These are phyloP conservation scores for Inonotus hispidus DNA, from an alignment of 1,284 basidiomycete species.

Conservation along the genomic window DNA sequence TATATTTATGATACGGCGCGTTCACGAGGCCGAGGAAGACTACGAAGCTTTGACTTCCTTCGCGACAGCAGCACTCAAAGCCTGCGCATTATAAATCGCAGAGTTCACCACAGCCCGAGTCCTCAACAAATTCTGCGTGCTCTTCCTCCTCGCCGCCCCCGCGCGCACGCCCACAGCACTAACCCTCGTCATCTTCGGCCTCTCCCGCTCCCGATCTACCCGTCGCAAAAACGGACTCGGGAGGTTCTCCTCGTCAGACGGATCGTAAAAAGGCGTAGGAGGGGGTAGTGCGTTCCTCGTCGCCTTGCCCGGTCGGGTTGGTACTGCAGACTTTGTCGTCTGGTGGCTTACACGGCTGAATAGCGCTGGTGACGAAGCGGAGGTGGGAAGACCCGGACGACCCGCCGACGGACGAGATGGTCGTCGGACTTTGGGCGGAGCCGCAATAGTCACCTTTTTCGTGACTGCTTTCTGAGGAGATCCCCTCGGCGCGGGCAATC, in stretches of 20 bases:
- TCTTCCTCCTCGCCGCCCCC: slow-evolving; percentile 37
- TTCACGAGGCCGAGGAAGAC: not conserved
- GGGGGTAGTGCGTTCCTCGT: slow-evolving; percentile 20
- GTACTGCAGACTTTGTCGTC: slow-evolving; percentile 19
- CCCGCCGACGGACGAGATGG: slow-evolving; percentile 27
- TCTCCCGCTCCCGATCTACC: slow-evolving; percentile 34
- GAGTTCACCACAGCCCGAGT: slow-evolving; percentile 61
- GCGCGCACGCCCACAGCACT: slow-evolving; percentile 24
- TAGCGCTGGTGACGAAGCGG: slow-evolving; percentile 20
- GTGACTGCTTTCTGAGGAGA: slow-evolving; percentile 10
- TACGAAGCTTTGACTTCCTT: slow-evolving; percentile 3
- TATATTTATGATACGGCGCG: too few species aligned
- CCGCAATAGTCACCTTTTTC: not conserved
- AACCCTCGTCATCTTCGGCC: slow-evolving; percentile 14
- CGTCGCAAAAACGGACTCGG: slow-evolving; percentile 78
- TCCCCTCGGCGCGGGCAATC: not conserved
- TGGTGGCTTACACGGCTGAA: not conserved
- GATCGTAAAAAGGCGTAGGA: slow-evolving; percentile 50
- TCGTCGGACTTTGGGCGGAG: slow-evolving; percentile 28
- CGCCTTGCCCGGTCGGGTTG: not conserved
- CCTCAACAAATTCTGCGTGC: slow-evolving; percentile 46
- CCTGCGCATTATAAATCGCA: slow-evolving; percentile 26
- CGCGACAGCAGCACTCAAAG: not conserved
- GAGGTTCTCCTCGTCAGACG: slow-evolving; percentile 75
- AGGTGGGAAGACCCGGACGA: slow-evolving; percentile 20